Conservation (phyloP, 2,329 filamentous ascomycete genomes). For the Bipolaris bicolor region DNA sequence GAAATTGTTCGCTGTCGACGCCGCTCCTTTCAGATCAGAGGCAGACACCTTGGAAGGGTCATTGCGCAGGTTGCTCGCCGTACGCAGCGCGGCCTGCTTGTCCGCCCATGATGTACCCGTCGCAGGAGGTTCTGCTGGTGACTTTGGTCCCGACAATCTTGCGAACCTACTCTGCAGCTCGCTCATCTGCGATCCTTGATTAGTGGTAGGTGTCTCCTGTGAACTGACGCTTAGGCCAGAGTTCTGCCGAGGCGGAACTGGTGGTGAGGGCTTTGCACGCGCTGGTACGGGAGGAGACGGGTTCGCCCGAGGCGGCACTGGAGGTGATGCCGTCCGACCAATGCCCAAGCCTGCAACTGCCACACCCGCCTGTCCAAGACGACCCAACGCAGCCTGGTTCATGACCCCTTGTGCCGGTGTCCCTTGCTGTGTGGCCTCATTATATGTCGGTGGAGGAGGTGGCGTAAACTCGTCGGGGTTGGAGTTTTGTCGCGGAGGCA, state of each 20-base stretch:
- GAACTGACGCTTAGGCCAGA: conserved; percentile 22
- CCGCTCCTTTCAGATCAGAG: conserved; percentile 64
- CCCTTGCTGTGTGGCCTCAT: conserved; percentile 45
- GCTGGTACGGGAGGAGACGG: conserved; percentile 38
- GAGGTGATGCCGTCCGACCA: conserved; percentile 53
- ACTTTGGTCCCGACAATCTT: conserved; percentile 45
- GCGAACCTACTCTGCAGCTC: conserved; percentile 73
- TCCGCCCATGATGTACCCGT: conserved; percentile 69
- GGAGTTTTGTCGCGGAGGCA: conserved; percentile 72
- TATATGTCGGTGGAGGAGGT: conserved; percentile 57
- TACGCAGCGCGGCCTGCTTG: conserved; percentile 66
- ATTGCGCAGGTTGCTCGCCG: conserved; percentile 64
- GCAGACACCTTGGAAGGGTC: conserved; percentile 67
- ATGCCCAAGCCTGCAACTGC: conserved; percentile 82
- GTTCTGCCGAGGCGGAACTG: conserved; percentile 34
- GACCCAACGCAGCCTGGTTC: conserved; percentile 66
- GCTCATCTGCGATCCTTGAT: conserved; percentile 58
- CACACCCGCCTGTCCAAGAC: conserved; percentile 75
- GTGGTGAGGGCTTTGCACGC: conserved; percentile 37
- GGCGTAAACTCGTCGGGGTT: conserved; percentile 55
- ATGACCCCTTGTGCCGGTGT: conserved; percentile 50
- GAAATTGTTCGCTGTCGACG: conserved; percentile 70
- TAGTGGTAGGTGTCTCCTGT: conserved; percentile 24
- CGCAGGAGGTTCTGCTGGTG: conserved; percentile 37
- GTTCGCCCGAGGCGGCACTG: conserved; percentile 46